phyloP scores from a whole-genome alignment of 2,329 filamentous ascomycete genomes.

The Penicillium frequentans region DNA sequence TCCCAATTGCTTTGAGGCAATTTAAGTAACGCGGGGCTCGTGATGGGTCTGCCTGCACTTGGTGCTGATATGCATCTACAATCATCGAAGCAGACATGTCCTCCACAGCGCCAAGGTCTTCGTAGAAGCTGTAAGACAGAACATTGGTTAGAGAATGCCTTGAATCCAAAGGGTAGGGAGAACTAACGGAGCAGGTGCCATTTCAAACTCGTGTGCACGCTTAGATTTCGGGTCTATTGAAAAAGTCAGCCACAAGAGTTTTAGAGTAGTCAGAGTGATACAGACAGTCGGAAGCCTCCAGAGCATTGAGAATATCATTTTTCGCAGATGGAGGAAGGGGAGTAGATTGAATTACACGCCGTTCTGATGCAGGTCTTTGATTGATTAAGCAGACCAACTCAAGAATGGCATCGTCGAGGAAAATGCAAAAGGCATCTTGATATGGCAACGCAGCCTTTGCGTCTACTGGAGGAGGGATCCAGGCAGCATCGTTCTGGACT shows the following conservation, averaged over 20 bases:
- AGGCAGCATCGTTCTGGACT: slow-evolving; percentile 38
- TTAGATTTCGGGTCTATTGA: slow-evolving; percentile 29
- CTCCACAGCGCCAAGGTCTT: slow-evolving; percentile 61
- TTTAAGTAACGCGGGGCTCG: slow-evolving; percentile 64
- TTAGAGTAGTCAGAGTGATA: not conserved
- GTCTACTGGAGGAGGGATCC: slow-evolving; percentile 44
- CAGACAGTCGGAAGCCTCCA: slow-evolving; percentile 38
- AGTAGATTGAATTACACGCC: slow-evolving; percentile 34
- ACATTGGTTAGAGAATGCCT: not conserved
- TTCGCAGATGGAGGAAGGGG: slow-evolving; percentile 35
- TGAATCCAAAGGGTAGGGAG: not conserved
- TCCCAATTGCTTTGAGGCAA: slow-evolving; percentile 62
- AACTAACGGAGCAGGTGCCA: slow-evolving; percentile 35
- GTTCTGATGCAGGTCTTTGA: slow-evolving; percentile 41
- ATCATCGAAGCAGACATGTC: slow-evolving; percentile 65
- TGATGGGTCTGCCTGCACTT: slow-evolving; percentile 55
- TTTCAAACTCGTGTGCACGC: slow-evolving; percentile 30
- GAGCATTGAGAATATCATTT: slow-evolving; percentile 39
- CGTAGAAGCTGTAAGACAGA: slow-evolving; percentile 50
- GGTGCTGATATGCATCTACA: slow-evolving; percentile 62
- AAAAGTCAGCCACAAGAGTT: slow-evolving; percentile 13
- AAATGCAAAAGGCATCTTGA: slow-evolving; percentile 42
- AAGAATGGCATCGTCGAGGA: slow-evolving; percentile 60
- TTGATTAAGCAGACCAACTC: slow-evolving; percentile 58
- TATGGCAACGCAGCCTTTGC: slow-evolving; percentile 37